Base-by-base conservation (phyloP, 768 basidiomycete species). In the Tricholoma flavovirens region DNA sequence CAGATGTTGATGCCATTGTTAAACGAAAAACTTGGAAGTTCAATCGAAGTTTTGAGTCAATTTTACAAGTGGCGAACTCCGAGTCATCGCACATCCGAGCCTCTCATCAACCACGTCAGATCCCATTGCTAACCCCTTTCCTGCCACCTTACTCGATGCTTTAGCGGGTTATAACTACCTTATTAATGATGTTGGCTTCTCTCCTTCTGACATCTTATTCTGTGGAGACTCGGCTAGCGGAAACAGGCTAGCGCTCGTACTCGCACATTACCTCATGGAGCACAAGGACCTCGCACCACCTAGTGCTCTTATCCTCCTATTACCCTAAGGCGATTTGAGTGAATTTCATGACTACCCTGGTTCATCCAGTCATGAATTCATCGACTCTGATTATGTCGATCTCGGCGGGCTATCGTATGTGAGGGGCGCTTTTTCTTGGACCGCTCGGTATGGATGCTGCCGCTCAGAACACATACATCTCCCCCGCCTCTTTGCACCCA, bases 181-280 rank as follows among this genome's bases (percentile, higher is more conserved):
- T 21, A 74, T 87, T 35, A 72, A 78, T 49, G 70, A 63, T 7
- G 71, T 86, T 24, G 80, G 82, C 0, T 84, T 88, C 65, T 59
- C 73, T 1, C 79, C 88, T 0, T 66, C 72, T 15, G 71, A 88
- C 61, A 84, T 93, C 63, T 75, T 88, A 54, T 50, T 91, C 21
- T 75, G 74, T n/a, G 90, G 90, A 2, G 89, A 93, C 65, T 91
- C 87, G 1, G 88, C 90, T 0, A 90, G 90, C 3, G 90, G 77
- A 5, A 87, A 91, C 67, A n/a, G n/a, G n/a, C 79, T 91, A 22
- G 82, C 83, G 1, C 75, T 82, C 29, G 83, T 83, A 0, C 74
- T 88, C 42, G 77, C 74, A 7, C 82, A 83, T 4, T 85, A 86
- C 60, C 77, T 89, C 24, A 70, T 80, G 14, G 80, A 83, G 57